Evolutionary conservation across 495 filamentous ascomycete species (phyloP), one percentile per base, ranked within the genome.

Genomic region (Podospora tetraspora): DNA sequence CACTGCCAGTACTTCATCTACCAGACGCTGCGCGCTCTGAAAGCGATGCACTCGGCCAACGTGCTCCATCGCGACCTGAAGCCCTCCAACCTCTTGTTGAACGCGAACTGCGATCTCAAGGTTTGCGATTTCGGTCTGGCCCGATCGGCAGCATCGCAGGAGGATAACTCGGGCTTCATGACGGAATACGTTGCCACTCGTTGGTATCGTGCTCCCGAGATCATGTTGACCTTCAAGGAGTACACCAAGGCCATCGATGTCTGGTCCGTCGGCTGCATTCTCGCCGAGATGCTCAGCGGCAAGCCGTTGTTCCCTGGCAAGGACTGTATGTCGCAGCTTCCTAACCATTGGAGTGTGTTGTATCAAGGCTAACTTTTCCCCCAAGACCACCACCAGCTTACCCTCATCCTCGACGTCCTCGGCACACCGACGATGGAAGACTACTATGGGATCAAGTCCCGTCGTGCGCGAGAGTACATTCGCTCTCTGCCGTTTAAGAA

Each of bases 1-100:
- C 96, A 99, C 77, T 99, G 96, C 85, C 96, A 99, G 79, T 99
- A 97, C 79, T 99, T 99, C 83, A 99, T 99, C 80, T 99, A 99
- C 84, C 96, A 99, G 83, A 99, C 96, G 11, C 86, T 99, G 63
- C 94, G 96, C 73, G 96, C 95, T 19, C 83, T 99, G 74, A 99
- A 99, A 83, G 96, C 96, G 58, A 98, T 99, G 91, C 96, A 99
- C 82, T 97, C 93, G 27, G 96, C 96, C 70, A 99, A 99, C 72
- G 96, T 99, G 30, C 89, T 99, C 11, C 96, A 99, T 78, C 90
- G 96, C 73, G 96, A 99, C 79, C 81, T 99, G 63, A 99, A 99
- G 81, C 96, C 96, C 0, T 97, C 94, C 61, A 99, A 99, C 73
- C 81, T 99, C 59, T 86, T 99, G 43, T 86, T 99, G 68, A 99